Percentiles rank a stretch among this genome's conserved stretches.
Evolutionary conservation across 2,329 filamentous ascomycete genomes (phyloP).

Genomic region (Penicillium sumatraense): DNA sequence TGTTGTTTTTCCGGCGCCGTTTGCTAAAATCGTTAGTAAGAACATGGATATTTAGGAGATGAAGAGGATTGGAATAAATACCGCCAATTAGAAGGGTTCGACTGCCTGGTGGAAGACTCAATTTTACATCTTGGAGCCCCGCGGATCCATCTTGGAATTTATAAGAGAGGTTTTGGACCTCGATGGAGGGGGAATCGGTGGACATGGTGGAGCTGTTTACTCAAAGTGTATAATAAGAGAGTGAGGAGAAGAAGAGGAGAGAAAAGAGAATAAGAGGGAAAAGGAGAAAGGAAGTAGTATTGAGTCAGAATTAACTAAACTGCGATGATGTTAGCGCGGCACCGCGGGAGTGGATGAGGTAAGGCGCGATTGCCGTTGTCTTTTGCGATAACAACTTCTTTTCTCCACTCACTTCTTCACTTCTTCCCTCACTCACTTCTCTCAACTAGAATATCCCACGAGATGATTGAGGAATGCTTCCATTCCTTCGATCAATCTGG

Average conservation of each 20-base stretch:
- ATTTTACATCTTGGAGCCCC: slow-evolving; percentile 74
- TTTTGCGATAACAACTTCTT: background rate
- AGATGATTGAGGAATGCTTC: slow-evolving; percentile 31
- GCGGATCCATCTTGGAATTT: slow-evolving; percentile 81
- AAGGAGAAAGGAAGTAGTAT: background rate
- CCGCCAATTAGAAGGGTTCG: slow-evolving; percentile 90
- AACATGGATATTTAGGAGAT: background rate
- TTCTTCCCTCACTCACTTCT: background rate
- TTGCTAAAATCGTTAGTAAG: slow-evolving; percentile 57
- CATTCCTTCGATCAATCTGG: slow-evolving; percentile 27
- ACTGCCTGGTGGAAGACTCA: slow-evolving; percentile 79
- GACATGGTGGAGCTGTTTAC: slow-evolving; percentile 22
- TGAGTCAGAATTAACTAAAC: slow-evolving; percentile 6
- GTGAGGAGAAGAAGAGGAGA: background rate
- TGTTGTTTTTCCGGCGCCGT: slow-evolving; percentile 96
- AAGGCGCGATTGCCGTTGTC: background rate
- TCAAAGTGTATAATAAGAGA: background rate
- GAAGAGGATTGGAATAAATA: no score
- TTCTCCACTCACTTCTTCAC: background rate
- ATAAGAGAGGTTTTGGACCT: slow-evolving; percentile 79
- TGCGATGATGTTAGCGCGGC: background rate
- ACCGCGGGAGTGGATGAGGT: slow-evolving; percentile 10
- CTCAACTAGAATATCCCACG: background rate
- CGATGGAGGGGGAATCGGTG: slow-evolving; percentile 57
- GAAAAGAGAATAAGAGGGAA: background rate